These are phyloP conservation scores for Fusarium nodosum DNA, from an alignment of 2,329 filamentous ascomycete species.

Conservation along the genomic window DNA sequence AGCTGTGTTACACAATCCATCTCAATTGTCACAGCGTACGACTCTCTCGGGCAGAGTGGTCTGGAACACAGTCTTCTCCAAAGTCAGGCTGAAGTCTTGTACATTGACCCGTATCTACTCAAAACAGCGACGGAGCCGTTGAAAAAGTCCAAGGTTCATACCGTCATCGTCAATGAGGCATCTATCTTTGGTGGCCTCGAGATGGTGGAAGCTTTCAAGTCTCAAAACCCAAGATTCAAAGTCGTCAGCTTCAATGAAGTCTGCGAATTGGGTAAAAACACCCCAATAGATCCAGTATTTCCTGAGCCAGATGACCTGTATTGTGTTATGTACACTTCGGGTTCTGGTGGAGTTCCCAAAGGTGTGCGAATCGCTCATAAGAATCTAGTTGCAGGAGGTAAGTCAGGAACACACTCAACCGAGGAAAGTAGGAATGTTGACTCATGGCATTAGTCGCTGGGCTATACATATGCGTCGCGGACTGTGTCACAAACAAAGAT, in stretches of 20 bases:
- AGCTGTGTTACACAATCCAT: conserved; percentile 86
- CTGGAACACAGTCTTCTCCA: conserved; percentile 89
- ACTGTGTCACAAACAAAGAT: conserved; percentile 81
- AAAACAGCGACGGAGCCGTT: conserved; percentile 70
- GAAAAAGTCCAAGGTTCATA: conserved; percentile 67
- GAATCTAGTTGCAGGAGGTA: conserved; percentile 78
- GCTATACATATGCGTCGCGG: conserved; percentile 80
- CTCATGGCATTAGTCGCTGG: conserved; percentile 72
- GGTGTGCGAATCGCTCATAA: conserved; percentile 87
- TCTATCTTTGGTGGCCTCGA: conserved; percentile 64
- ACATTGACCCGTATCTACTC: conserved; percentile 83
- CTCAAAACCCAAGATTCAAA: conserved; percentile 66
- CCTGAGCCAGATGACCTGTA: conserved; percentile 82
- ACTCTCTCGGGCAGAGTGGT: conserved; percentile 87
- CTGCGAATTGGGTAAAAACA: conserved; percentile 69
- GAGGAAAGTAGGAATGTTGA: not conserved
- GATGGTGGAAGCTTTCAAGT: conserved; percentile 68
- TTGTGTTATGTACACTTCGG: conserved; percentile 89
- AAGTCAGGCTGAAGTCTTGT: conserved; percentile 84
- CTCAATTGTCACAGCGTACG: conserved; percentile 92
- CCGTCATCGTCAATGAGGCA: conserved; percentile 72
- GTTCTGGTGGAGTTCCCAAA: conserved; percentile 89
- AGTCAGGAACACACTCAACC: not conserved
- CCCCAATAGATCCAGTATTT: conserved; percentile 76
- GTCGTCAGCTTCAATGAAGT: conserved; percentile 68